Percentiles rank a stretch among this genome's conserved stretches.
phyloP scores from a whole-genome alignment of 371 early-diverging fungal species.

The Mucor sp. region DNA sequence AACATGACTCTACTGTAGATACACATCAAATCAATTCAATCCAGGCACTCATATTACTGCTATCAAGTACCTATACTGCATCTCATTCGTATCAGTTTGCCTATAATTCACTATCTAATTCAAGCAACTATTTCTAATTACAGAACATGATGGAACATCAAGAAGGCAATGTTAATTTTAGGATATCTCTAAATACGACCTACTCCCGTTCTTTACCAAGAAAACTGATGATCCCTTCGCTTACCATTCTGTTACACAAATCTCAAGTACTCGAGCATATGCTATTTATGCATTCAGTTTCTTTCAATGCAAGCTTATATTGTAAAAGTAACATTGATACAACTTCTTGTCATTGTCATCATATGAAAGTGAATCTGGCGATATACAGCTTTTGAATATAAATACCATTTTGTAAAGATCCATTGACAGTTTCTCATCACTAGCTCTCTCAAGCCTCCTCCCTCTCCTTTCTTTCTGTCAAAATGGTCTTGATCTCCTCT shows the following conservation, averaged over 20 bases:
- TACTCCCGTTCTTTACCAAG: background rate
- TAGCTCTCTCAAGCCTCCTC: background rate
- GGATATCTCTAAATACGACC: background rate
- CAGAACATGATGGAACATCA: background rate
- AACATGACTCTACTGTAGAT: too few relatives aligned
- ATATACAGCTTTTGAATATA: background rate
- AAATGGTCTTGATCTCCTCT: conserved; percentile 17
- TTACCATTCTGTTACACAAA: background rate
- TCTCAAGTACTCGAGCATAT: background rate
- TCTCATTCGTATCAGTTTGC: too few relatives aligned
- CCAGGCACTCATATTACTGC: too few relatives aligned
- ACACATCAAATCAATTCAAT: too few relatives aligned
- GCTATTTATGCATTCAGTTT: background rate
- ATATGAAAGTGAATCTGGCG: background rate
- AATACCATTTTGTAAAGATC: background rate
- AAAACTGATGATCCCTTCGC: background rate
- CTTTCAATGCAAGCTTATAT: background rate
- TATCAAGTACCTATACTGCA: too few relatives aligned
- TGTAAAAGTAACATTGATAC: background rate
- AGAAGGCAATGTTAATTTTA: background rate
- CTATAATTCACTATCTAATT: background rate
- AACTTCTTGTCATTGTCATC: background rate
- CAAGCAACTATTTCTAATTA: background rate
- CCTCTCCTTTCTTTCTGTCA: background rate
- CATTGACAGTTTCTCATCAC: background rate